Percentiles rank a stretch among this genome's conserved stretches.
These are phyloP conservation scores for Trichoderma atroviride DNA, from an alignment of 2,329 filamentous ascomycete genomes.

Conservation along the genomic window DNA sequence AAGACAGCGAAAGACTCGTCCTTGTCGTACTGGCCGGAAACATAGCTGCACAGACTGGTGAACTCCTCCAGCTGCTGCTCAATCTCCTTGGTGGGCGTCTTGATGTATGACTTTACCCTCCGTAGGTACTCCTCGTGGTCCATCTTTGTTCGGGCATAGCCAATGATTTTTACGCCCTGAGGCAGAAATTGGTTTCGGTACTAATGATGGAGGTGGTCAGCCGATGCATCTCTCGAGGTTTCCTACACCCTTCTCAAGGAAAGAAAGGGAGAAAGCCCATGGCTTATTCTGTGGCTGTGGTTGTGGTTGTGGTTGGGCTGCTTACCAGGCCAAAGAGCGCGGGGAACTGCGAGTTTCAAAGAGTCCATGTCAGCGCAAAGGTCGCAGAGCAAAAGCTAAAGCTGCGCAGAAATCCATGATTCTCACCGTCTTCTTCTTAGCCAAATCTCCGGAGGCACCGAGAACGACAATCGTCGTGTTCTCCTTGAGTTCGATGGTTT, in stretches of 20 bases:
- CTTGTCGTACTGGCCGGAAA: constrained; percentile 97
- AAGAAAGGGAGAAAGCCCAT: not conserved
- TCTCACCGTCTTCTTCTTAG: constrained; percentile 98
- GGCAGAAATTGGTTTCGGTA: constrained; percentile 99
- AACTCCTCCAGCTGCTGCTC: constrained; percentile 95
- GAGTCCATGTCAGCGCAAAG: constrained; percentile 22
- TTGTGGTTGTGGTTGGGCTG: constrained; percentile 34
- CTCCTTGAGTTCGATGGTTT: constrained; percentile 93
- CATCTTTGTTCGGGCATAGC: constrained; percentile 99
- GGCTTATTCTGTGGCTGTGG: not conserved
- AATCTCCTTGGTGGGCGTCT: constrained; percentile 95
- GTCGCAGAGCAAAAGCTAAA: constrained; percentile 24
- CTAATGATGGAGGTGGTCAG: constrained; percentile 56
- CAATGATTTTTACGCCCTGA: constrained; percentile 94
- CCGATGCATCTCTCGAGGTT: constrained; percentile 1
- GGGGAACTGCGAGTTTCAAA: constrained; percentile 68
- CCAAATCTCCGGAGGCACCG: constrained; percentile 94
- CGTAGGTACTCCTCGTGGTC: constrained; percentile 93
- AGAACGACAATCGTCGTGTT: constrained; percentile 97
- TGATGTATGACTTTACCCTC: constrained; percentile 96
- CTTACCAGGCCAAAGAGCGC: constrained; percentile 96
- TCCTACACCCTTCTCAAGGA: not conserved
- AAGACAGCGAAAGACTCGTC: constrained; percentile 91
- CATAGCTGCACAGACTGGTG: constrained; percentile 82
- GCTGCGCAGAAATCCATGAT: not conserved